These are phyloP conservation scores for Sphaceloma murrayae DNA, from an alignment of 2,329 filamentous ascomycete species.

Conservation along the genomic window DNA sequence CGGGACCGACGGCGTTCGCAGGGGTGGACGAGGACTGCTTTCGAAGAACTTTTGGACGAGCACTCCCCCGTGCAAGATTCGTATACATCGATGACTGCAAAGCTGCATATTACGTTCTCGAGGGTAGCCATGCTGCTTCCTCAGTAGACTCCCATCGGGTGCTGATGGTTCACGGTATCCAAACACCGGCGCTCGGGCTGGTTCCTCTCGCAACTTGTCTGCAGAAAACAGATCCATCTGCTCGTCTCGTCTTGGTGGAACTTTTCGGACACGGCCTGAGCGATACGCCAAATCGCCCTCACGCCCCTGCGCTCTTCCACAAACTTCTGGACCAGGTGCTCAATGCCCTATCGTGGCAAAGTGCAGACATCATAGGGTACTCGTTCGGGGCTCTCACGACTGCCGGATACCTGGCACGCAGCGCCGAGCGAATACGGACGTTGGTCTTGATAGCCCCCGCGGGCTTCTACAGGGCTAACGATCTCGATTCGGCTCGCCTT, in stretches of 20 bases:
- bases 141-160: too few species aligned
- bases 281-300: slow-evolving; percentile 38
- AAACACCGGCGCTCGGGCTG: slow-evolving; percentile 43
- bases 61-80: too few species aligned
- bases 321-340: slow-evolving; percentile 34
- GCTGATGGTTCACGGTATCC: slow-evolving; percentile 43
- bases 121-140: too few species aligned
- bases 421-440: slow-evolving; percentile 16
- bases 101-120: too few species aligned
- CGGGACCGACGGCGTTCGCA: too few species aligned
- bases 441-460: slow-evolving; percentile 15
- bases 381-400: slow-evolving; percentile 41
- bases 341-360: slow-evolving; percentile 33
- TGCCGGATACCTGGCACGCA: slow-evolving; percentile 32
- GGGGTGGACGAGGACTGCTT: too few species aligned
- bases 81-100: too few species aligned
- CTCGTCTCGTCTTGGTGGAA: slow-evolving; percentile 39
- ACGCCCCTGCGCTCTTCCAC: slow-evolving; percentile 38
- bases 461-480: neutral
- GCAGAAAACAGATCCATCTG: slow-evolving; percentile 27
- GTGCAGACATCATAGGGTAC: slow-evolving; percentile 40
- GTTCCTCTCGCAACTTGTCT: slow-evolving; percentile 35
- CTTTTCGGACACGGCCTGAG: slow-evolving; percentile 47
- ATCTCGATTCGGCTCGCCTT: neutral
- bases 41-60: too few species aligned